These are phyloP conservation scores for Neonectria ditissima DNA, from an alignment of 2,329 filamentous ascomycete genomes.

Conservation along the genomic window DNA sequence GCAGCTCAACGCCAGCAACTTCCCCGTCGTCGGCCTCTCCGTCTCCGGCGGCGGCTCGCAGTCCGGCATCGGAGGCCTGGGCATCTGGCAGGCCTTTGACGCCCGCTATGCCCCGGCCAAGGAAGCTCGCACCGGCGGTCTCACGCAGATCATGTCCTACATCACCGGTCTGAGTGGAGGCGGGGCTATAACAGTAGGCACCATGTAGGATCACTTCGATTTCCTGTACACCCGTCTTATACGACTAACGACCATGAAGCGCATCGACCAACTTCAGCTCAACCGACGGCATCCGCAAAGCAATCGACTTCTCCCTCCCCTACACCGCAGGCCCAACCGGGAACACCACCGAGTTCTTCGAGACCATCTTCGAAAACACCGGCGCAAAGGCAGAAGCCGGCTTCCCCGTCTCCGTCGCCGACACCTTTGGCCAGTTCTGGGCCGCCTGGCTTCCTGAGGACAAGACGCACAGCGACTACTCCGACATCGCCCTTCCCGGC, in stretches of 20 bases:
- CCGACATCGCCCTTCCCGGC: constrained; percentile 33
- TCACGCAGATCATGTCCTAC: constrained; percentile 43
- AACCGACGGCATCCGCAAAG: constrained; percentile 26
- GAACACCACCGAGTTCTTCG: constrained; percentile 31
- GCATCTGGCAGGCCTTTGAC: constrained; percentile 46
- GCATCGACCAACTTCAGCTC: constrained; percentile 45
- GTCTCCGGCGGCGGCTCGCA: constrained; percentile 46
- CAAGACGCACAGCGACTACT: constrained; percentile 38
- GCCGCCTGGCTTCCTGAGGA: constrained; percentile 37
- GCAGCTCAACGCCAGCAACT: constrained; percentile 33
- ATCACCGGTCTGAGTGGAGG: constrained; percentile 45
- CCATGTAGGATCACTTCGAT: constrained; percentile 29
- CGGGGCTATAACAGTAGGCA: constrained; percentile 41
- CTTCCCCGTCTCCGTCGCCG: constrained; percentile 42
- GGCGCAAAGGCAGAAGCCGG: constrained; percentile 41
- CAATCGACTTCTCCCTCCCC: constrained; percentile 39
- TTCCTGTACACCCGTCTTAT: fast-evolving
- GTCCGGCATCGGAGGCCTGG: constrained; percentile 45
- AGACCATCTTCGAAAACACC: constrained; percentile 35
- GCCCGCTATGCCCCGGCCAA: constrained; percentile 35
- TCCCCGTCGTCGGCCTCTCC: constrained; percentile 41
- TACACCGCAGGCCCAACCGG: constrained; percentile 35
- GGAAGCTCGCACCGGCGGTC: constrained; percentile 39
- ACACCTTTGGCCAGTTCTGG: constrained; percentile 47
- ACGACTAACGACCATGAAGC: constrained; percentile 10